Evolutionary conservation across 495 filamentous ascomycete species (phyloP).

Genomic region (Penicillium bialowiezense): DNA sequence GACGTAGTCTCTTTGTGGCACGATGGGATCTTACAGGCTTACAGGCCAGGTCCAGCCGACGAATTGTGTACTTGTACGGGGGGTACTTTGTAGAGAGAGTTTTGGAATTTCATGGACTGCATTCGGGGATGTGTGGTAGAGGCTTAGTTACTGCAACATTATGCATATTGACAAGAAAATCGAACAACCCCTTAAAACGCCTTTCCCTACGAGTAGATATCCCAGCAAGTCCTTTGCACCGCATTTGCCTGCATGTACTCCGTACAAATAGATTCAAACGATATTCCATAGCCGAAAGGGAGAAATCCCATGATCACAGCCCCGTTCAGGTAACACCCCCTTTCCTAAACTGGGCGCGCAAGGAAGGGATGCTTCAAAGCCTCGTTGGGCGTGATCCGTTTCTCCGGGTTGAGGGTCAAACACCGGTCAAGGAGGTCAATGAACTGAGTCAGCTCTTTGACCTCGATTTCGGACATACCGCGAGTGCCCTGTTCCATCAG

Average conservation of each 20-base stretch:
- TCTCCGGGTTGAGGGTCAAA: conserved; percentile 88
- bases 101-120: no score
- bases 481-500: conserved; percentile 70
- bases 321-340: background rate
- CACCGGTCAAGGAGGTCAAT: conserved; percentile 84
- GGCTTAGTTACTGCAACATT: background rate
- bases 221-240: background rate
- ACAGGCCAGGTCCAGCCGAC: no score
- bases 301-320: no score
- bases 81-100: no score
- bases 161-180: conserved; percentile 1
- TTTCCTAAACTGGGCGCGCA: conserved; percentile 24
- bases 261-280: no score
- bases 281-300: no score
- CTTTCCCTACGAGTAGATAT: background rate
- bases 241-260: no score
- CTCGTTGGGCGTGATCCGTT: conserved; percentile 79
- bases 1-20: background rate
- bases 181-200: background rate
- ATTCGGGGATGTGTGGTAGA: no score
- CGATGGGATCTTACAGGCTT: no score
- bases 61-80: no score
- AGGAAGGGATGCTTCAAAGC: conserved; percentile 89
- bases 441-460: conserved; percentile 76
- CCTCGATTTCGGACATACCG: conserved; percentile 67